Percentiles rank a stretch among this genome's conserved stretches.
Conservation (phyloP, 2,329 filamentous ascomycete genomes). For the Arthroderma uncinatum region DNA sequence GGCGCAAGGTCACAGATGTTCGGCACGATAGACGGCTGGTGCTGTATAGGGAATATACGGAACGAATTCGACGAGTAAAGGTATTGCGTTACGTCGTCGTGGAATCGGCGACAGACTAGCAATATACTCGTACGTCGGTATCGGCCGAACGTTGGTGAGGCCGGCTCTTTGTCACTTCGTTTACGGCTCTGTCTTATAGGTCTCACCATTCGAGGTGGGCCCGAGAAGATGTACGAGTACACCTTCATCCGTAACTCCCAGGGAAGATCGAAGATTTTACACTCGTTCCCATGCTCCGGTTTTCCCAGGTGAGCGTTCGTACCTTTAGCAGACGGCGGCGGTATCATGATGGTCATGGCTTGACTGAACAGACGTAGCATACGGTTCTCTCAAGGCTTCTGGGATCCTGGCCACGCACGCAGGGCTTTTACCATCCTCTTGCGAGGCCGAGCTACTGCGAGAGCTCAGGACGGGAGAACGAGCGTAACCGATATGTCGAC, state of each 20-base stretch:
- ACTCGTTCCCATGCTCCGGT: not conserved
- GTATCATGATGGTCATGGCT: not conserved
- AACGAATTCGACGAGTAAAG: constrained; percentile 1
- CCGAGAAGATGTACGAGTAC: constrained; percentile 3
- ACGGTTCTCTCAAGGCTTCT: not conserved
- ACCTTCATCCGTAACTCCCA: constrained; percentile 1
- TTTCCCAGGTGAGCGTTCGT: not conserved
- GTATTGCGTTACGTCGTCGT: constrained; percentile 4
- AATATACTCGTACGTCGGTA: not conserved
- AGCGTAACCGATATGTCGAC: constrained; percentile 29
- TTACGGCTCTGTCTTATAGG: not conserved
- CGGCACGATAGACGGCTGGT: not conserved
- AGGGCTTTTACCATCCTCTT: not conserved
- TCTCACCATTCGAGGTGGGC: not conserved
- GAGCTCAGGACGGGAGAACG: not conserved
- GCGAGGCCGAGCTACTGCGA: not conserved
- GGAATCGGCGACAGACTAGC: not conserved
- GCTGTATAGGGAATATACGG: not conserved
- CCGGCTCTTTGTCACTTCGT: not conserved
- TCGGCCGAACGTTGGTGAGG: not conserved
- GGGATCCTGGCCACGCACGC: not conserved
- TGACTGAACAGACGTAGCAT: not conserved
- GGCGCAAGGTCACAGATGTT: not conserved
- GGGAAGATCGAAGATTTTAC: constrained; percentile 2
- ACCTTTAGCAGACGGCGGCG: not conserved